A percentile compares a stretch with the other conserved stretches of the same genome.
These are phyloP conservation scores for Francoa sonchifolia DNA, from an alignment of 441 rosid species.

Conservation along the genomic window DNA sequence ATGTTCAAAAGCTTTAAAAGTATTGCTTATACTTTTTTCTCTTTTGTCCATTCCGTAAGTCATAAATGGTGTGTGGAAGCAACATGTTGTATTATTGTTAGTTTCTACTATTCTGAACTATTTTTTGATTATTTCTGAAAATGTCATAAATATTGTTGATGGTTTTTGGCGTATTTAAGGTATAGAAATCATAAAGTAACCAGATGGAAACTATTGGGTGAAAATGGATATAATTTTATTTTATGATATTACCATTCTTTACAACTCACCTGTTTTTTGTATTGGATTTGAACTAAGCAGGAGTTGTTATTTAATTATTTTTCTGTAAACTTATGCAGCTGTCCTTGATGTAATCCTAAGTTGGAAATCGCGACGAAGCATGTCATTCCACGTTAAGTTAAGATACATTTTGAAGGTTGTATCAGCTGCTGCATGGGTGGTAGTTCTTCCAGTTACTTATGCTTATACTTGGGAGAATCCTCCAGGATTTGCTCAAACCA, in stretches of 20 bases:
- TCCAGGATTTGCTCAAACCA: slow-evolving; percentile 83
- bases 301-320: slow-evolving; percentile 7
- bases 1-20: neutral
- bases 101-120: no score
- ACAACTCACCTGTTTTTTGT: no score
- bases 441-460: slow-evolving; percentile 82
- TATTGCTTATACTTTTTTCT: neutral
- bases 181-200: no score
- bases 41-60: neutral
- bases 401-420: slow-evolving; percentile 90
- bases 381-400: slow-evolving; percentile 89
- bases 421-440: slow-evolving; percentile 94
- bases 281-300: slow-evolving; percentile 9
- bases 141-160: no score
- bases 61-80: neutral
- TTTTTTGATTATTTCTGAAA: neutral
- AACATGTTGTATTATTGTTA: neutral
- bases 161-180: no score
- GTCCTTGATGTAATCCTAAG: slow-evolving; percentile 83
- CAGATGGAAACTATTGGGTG: no score
- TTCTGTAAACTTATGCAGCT: slow-evolving; percentile 42
- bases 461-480: slow-evolving; percentile 84
- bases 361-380: slow-evolving; percentile 77
- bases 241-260: no score
- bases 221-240: no score